Conservation (phyloP, 805 yeast species). For the Ogataea haglerorum region DNA sequence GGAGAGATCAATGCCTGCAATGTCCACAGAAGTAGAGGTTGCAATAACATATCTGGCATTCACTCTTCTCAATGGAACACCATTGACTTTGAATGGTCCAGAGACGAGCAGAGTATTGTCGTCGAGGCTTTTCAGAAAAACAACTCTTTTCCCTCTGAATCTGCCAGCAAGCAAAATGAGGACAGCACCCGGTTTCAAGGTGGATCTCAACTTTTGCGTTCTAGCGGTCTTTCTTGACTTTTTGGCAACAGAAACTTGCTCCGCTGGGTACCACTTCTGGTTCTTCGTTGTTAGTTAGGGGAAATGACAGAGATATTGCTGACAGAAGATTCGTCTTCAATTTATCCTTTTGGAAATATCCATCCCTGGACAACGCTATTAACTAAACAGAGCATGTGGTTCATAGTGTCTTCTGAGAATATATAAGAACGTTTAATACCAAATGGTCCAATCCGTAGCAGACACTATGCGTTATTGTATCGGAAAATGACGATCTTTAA, state of each 20-base stretch:
- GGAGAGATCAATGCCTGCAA: constrained; percentile 76
- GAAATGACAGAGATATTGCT: too few species aligned
- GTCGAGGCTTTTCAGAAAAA: constrained; percentile 92
- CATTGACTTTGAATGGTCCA: constrained; percentile 99
- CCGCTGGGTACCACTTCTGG: constrained; percentile 93
- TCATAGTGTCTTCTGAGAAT: too few species aligned
- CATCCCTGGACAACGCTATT: too few species aligned
- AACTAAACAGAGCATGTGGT: too few species aligned
- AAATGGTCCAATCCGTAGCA: too few species aligned
- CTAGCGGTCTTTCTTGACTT: constrained; percentile 85
- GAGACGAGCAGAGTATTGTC: constrained; percentile 96
- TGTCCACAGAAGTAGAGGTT: constrained; percentile 88
- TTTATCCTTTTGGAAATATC: too few species aligned
- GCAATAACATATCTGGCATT: constrained; percentile 98
- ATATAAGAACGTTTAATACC: too few species aligned
- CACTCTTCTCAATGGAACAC: constrained; percentile 99
- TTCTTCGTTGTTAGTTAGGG: constrained; percentile 36
- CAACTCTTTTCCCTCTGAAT: constrained; percentile 99
- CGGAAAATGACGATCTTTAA: too few species aligned
- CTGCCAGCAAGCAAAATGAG: constrained; percentile 97
- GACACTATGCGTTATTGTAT: too few species aligned
- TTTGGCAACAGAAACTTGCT: constrained; percentile 83
- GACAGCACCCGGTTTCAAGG: constrained; percentile 97
- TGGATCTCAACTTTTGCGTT: constrained; percentile 93
- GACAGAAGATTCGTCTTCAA: too few species aligned